These are phyloP conservation scores for Coemansia sp. DNA, from an alignment of 192 early-diverging fungal genomes.

Conservation along the genomic window DNA sequence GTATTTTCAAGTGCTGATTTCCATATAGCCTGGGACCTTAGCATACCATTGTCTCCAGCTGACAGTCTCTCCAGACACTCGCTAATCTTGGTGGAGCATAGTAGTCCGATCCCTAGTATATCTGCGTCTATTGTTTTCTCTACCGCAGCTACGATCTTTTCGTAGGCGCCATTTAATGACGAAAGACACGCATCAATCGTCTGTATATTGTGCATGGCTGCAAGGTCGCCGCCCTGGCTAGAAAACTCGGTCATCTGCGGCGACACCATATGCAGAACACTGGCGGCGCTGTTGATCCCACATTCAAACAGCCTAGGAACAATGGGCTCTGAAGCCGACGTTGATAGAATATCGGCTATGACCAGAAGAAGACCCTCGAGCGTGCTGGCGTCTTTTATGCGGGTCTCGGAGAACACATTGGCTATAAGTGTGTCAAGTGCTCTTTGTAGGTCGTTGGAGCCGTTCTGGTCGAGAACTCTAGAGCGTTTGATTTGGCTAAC, in stretches of 20 bases:
- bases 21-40: slow-evolving; percentile 34
- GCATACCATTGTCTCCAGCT: slow-evolving; percentile 15
- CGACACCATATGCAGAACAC: slow-evolving; percentile 17
- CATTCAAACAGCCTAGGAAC: slow-evolving; percentile 18
- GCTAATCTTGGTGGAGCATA: slow-evolving; percentile 5
- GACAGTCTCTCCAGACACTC: slow-evolving; percentile 18
- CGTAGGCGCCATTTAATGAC: slow-evolving; percentile 10
- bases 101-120: slow-evolving; percentile 1
- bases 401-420: background rate
- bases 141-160: slow-evolving; percentile 11
- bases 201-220: slow-evolving; percentile 15
- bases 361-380: slow-evolving; percentile 16
- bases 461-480: background rate
- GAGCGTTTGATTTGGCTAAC: slow-evolving; percentile 8
- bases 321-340: background rate
- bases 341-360: slow-evolving; percentile 11
- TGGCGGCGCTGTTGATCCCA: slow-evolving; percentile 8
- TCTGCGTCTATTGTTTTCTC: slow-evolving; percentile 3
- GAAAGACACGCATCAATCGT: slow-evolving; percentile 30
- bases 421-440: slow-evolving; percentile 9
- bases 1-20: slow-evolving; percentile 30
- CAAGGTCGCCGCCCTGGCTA: slow-evolving; percentile 21
- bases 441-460: slow-evolving; percentile 14
- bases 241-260: slow-evolving; percentile 18
- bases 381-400: background rate